A percentile compares a stretch with the other conserved stretches of the same genome.
phyloP scores from a whole-genome alignment of 768 basidiomycete species.

The Tricholoma furcatifolium region DNA sequence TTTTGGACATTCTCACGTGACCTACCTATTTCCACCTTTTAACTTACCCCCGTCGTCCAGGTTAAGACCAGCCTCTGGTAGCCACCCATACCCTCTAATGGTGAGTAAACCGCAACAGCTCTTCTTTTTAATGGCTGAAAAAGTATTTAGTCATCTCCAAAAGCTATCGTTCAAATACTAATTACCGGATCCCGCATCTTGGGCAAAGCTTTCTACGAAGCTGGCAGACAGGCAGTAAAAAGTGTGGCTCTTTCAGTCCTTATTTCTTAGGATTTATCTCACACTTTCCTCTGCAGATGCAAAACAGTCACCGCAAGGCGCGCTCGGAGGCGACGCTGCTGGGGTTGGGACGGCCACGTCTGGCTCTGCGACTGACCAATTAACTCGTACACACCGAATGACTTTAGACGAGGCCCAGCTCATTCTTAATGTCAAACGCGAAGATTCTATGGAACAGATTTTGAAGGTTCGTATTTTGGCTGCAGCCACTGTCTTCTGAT shows the following conservation, averaged over 20 bases:
- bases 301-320: constrained; percentile 72
- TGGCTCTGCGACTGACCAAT: constrained; percentile 72
- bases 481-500: neutral
- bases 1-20: constrained; percentile 13
- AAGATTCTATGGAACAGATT: constrained; percentile 64
- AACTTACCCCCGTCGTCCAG: neutral
- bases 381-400: constrained; percentile 88
- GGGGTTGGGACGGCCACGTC: constrained; percentile 76
- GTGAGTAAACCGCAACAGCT: constrained; percentile 6
- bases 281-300: constrained; percentile 58
- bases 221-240: constrained; percentile 88
- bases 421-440: constrained; percentile 85
- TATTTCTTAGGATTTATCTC: neutral
- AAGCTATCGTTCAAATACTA: constrained; percentile 75
- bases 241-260: constrained; percentile 52
- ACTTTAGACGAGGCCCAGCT: constrained; percentile 92
- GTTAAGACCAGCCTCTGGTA: neutral
- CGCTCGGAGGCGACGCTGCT: constrained; percentile 63
- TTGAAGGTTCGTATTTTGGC: constrained; percentile 55
- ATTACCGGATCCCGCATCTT: constrained; percentile 77
- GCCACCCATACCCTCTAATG: constrained; percentile 6
- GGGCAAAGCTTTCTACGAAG: constrained; percentile 89
- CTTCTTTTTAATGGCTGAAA: neutral
- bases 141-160: constrained; percentile 67
- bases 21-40: neutral